Conservation (phyloP, 2,329 filamentous ascomycete genomes). For the Cytospora paraplurivora region DNA sequence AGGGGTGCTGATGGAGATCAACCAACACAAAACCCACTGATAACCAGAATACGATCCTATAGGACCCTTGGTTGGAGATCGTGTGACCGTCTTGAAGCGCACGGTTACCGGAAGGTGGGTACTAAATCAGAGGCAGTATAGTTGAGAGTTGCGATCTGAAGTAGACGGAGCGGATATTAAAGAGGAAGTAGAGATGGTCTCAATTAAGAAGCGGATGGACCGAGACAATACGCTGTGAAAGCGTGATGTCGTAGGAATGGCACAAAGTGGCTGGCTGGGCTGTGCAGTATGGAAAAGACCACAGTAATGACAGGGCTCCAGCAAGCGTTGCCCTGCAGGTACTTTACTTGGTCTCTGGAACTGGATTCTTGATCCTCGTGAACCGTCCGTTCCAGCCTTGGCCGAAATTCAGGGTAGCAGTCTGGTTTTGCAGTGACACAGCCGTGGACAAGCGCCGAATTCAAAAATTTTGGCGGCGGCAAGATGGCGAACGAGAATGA, state of each 20-base stretch:
- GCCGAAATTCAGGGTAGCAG: background rate
- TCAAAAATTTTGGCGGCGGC: background rate
- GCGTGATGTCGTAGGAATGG: slow-evolving; percentile 29
- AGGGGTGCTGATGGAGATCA: slow-evolving; percentile 21
- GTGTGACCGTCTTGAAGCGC: slow-evolving; percentile 14
- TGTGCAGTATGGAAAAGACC: slow-evolving; percentile 8
- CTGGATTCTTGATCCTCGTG: background rate
- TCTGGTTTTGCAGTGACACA: background rate
- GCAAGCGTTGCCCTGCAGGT: background rate
- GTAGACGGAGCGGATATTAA: background rate
- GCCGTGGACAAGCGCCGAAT: background rate
- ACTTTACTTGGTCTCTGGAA: background rate
- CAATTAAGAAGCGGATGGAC: slow-evolving; percentile 2
- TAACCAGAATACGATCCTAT: slow-evolving; percentile 22
- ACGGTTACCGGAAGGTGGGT: slow-evolving; percentile 3
- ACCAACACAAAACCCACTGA: slow-evolving; percentile 24
- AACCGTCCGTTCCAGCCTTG: background rate
- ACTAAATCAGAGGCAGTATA: background rate
- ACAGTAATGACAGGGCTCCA: background rate
- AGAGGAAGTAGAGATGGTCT: background rate
- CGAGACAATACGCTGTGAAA: background rate
- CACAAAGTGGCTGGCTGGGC: slow-evolving; percentile 36
- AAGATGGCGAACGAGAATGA: background rate
- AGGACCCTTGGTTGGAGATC: slow-evolving; percentile 19
- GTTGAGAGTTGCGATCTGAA: background rate